These are phyloP conservation scores for Thelonectria blattea DNA, from an alignment of 2,329 filamentous ascomycete species.

Conservation along the genomic window DNA sequence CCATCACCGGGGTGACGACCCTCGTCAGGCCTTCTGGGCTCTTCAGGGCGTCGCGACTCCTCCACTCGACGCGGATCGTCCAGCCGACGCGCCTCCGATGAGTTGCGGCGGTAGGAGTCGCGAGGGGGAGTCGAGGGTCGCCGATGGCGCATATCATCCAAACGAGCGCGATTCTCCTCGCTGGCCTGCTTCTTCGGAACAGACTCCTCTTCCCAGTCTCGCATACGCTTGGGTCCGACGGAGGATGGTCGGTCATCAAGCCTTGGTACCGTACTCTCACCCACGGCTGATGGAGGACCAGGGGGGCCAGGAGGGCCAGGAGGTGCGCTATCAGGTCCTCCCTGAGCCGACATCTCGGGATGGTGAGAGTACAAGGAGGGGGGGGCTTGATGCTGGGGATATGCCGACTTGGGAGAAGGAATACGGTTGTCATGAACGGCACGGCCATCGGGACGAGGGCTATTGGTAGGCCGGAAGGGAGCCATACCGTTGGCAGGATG, in stretches of 20 bases:
- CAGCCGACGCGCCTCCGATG: constrained; percentile 71
- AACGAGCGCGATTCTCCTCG: constrained; percentile 83
- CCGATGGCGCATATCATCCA: constrained; percentile 84
- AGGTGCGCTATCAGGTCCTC: constrained; percentile 63
- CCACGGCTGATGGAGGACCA: constrained; percentile 51
- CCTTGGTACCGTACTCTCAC: constrained; percentile 69
- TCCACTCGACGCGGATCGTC: constrained; percentile 69
- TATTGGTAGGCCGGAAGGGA: constrained; percentile 74
- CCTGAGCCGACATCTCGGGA: constrained; percentile 63
- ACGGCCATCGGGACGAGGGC: constrained; percentile 83
- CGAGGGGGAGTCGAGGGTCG: constrained; percentile 77
- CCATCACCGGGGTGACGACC: constrained; percentile 75
- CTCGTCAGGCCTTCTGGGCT: constrained; percentile 60
- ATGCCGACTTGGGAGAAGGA: constrained; percentile 88
- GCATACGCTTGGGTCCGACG: constrained; percentile 79
- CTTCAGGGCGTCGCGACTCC: constrained; percentile 66
- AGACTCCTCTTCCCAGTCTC: constrained; percentile 91
- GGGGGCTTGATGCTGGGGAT: constrained; percentile 73
- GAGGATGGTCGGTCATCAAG: constrained; percentile 78
- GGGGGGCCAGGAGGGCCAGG: constrained; percentile 48
- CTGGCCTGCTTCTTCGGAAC: constrained; percentile 84
- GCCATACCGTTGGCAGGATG: constrained; percentile 62
- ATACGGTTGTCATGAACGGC: constrained; percentile 83
- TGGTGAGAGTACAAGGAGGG: constrained; percentile 70
- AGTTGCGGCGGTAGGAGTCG: constrained; percentile 76